Evolutionary conservation across 2,329 filamentous ascomycete genomes (phyloP).

Genomic region (Colletotrichum phormii): DNA sequence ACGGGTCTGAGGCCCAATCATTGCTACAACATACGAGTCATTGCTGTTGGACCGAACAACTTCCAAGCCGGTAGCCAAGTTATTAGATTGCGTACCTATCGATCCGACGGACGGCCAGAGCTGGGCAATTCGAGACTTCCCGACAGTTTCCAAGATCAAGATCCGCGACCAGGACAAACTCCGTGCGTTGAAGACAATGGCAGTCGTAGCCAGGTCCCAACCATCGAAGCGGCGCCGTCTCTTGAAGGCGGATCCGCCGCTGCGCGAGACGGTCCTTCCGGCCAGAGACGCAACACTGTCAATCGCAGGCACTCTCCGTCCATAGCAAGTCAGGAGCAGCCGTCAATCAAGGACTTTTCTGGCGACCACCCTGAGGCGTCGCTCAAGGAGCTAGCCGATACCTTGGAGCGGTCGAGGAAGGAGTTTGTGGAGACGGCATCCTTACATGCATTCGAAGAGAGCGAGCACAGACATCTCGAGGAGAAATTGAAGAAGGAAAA

Average conservation of each 20-base stretch:
- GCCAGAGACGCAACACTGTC: conserved; percentile 72
- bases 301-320: conserved; percentile 75
- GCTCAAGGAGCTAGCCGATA: conserved; percentile 82
- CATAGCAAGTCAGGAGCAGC: conserved; percentile 57
- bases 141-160: conserved; percentile 66
- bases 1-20: conserved; percentile 86
- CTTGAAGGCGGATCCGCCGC: conserved; percentile 71
- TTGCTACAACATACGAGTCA: conserved; percentile 93
- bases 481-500: conserved; percentile 80
- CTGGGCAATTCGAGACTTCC: conserved; percentile 68
- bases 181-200: conserved; percentile 55
- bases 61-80: conserved; percentile 91
- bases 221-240: conserved; percentile 70
- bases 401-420: conserved; percentile 81
- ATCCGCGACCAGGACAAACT: conserved; percentile 46
- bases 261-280: conserved; percentile 71
- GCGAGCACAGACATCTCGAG: conserved; percentile 74
- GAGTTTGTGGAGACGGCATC: conserved; percentile 85
- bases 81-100: conserved; percentile 84
- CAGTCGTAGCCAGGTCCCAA: conserved; percentile 62
- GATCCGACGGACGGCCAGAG: conserved; percentile 71
- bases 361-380: conserved; percentile 72
- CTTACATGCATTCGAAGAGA: conserved; percentile 77
- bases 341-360: conserved; percentile 52
- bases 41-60: conserved; percentile 90